Percentiles rank a stretch among this genome's conserved stretches.
Conservation (phyloP, 2,329 filamentous ascomycete genomes). For the Fusarium aywerte region DNA sequence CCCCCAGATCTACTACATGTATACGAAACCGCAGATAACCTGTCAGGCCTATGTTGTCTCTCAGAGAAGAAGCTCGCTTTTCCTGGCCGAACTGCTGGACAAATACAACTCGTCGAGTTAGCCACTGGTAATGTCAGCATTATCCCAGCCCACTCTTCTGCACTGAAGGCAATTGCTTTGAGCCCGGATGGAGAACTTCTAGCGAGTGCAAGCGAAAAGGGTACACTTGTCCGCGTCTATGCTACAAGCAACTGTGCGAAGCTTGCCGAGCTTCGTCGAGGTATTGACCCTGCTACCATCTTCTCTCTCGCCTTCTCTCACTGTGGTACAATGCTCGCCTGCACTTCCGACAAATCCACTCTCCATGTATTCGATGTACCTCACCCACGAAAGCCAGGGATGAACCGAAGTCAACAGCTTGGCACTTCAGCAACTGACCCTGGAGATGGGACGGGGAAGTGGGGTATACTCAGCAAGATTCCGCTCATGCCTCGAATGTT, state of each 20-base stretch:
- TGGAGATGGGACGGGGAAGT: conserved; percentile 74
- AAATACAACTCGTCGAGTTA: conserved; percentile 88
- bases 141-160: conserved; percentile 86
- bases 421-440: conserved; percentile 51
- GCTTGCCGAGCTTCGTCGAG: conserved; percentile 85
- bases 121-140: conserved; percentile 87
- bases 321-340: conserved; percentile 80
- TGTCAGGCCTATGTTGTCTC: conserved; percentile 81
- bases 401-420: conserved; percentile 48
- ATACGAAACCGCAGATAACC: conserved; percentile 89
- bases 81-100: conserved; percentile 86
- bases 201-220: conserved; percentile 90
- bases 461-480: conserved; percentile 85
- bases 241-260: conserved; percentile 82
- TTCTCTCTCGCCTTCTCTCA: conserved; percentile 91
- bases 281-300: conserved; percentile 87
- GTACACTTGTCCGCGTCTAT: conserved; percentile 89
- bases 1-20: conserved; percentile 75
- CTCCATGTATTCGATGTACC: conserved; percentile 93
- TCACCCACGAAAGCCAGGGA: conserved; percentile 58
- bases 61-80: conserved; percentile 80
- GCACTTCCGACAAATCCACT: conserved; percentile 96
- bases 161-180: conserved; percentile 80
- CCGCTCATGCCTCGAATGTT: conserved; percentile 88
- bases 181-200: conserved; percentile 83